Percentiles rank a stretch among this genome's conserved stretches.
phyloP scores from a whole-genome alignment of 768 basidiomycete species.

The Pleurotus citrinopileatus region DNA sequence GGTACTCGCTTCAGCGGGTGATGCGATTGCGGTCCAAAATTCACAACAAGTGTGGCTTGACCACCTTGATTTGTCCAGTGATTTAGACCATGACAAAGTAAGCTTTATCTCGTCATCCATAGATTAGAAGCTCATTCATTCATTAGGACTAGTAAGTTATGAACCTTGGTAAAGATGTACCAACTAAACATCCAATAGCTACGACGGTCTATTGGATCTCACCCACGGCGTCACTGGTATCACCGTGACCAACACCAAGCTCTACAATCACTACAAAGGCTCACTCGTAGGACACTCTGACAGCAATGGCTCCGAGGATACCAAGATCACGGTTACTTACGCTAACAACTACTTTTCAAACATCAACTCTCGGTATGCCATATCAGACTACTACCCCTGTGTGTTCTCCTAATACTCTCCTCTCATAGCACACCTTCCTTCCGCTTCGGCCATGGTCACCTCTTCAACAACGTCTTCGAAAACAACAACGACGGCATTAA shows the following conservation, averaged over 20 bases:
- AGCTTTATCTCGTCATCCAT: background rate
- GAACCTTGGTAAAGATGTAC: background rate
- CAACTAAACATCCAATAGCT: conserved; percentile 22
- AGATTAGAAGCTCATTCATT: background rate
- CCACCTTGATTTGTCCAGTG: conserved; percentile 42
- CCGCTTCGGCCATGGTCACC: conserved; percentile 44
- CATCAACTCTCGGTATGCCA: conserved; percentile 26
- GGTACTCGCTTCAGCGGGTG: conserved; percentile 41
- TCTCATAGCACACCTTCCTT: conserved; percentile 45
- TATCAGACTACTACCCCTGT: background rate
- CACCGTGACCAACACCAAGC: conserved; percentile 39
- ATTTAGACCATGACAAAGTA: conserved; percentile 39
- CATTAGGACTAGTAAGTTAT: conserved; percentile 25
- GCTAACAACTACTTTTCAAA: conserved; percentile 41
- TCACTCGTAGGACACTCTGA: conserved; percentile 44
- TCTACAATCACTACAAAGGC: conserved; percentile 44
- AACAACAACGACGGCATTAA: conserved; percentile 42
- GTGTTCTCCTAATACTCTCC: background rate
- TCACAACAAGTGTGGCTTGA: conserved; percentile 42
- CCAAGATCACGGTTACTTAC: conserved; percentile 38
- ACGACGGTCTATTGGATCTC: conserved; percentile 43
- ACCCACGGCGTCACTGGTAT: conserved; percentile 42
- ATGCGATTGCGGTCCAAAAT: conserved; percentile 41
- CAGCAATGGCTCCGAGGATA: conserved; percentile 35
- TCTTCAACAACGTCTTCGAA: conserved; percentile 44